phyloP scores from a whole-genome alignment of 352 stramenopile genomes.

The Peronospora tabacina region DNA sequence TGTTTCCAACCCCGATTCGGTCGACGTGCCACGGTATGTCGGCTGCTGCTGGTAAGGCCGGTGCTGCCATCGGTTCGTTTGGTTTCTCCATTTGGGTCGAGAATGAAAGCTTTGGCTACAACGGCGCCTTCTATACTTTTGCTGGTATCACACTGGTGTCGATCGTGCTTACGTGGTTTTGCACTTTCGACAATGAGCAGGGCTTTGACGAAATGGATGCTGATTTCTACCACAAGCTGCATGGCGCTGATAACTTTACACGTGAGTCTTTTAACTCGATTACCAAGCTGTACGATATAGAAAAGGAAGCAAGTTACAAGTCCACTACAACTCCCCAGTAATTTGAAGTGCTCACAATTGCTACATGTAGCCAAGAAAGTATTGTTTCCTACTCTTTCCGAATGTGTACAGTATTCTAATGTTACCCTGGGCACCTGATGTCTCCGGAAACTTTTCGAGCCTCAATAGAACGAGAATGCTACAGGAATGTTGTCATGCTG shows the following conservation, averaged over 20 bases:
- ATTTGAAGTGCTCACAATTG: background rate
- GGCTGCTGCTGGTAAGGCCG: conserved; percentile 78
- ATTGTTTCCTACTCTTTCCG: background rate
- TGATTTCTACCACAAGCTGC: conserved; percentile 41
- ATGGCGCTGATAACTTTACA: conserved; percentile 33
- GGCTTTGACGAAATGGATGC: conserved; percentile 49
- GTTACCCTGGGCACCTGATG: no score
- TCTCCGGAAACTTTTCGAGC: background rate
- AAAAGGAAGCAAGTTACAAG: conserved; percentile 27
- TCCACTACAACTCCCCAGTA: conserved; percentile 18
- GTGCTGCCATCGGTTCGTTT: conserved; percentile 67
- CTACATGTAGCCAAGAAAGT: background rate
- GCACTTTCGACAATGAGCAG: conserved; percentile 56
- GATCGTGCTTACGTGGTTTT: conserved; percentile 57
- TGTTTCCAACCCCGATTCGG: conserved; percentile 78
- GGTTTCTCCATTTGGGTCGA: conserved; percentile 60
- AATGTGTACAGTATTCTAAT: no score
- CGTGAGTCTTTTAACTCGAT: conserved; percentile 29
- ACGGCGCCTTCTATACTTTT: conserved; percentile 55
- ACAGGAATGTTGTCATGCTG: no score
- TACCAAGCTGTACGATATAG: conserved; percentile 24
- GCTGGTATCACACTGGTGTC: conserved; percentile 41
- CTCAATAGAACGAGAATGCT: background rate
- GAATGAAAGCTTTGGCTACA: conserved; percentile 48
- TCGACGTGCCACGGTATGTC: conserved; percentile 86